phyloP scores from a whole-genome alignment of 1,284 basidiomycete genomes.

The Ustilago vetiveriae region DNA sequence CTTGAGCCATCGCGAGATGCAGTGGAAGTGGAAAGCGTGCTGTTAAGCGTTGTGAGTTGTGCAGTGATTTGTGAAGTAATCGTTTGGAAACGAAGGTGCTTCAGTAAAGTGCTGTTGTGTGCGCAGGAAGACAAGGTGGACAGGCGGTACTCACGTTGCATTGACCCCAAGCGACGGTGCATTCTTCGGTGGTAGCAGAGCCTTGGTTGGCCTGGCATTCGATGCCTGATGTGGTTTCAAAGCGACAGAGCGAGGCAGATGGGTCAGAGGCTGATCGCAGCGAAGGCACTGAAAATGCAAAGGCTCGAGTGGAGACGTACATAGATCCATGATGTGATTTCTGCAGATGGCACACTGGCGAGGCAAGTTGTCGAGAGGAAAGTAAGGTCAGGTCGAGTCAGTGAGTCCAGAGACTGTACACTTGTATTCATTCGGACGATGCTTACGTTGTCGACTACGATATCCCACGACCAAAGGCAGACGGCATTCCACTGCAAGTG shows the following conservation, averaged over 20 bases:
- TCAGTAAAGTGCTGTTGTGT: too few species aligned
- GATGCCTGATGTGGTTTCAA: slow-evolving; percentile 76
- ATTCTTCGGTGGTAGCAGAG: slow-evolving; percentile 93
- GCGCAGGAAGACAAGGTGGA: too few species aligned
- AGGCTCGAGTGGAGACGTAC: slow-evolving; percentile 31
- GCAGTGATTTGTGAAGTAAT: too few species aligned
- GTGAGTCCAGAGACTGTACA: neutral
- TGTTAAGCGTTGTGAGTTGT: slow-evolving; percentile 69
- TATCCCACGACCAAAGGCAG: slow-evolving; percentile 67
- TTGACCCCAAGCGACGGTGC: slow-evolving; percentile 98
- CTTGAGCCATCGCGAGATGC: slow-evolving; percentile 99
- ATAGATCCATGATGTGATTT: slow-evolving; percentile 67
- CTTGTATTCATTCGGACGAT: neutral
- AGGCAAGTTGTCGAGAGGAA: neutral
- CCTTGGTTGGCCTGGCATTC: slow-evolving; percentile 99
- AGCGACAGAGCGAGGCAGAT: too few species aligned
- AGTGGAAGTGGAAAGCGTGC: slow-evolving; percentile 99
- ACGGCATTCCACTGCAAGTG: slow-evolving; percentile 64
- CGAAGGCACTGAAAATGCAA: too few species aligned
- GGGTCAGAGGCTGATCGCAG: too few species aligned
- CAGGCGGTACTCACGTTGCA: slow-evolving; percentile 93
- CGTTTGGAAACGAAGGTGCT: neutral
- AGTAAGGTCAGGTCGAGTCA: neutral
- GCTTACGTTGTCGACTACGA: slow-evolving; percentile 65
- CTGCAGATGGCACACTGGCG: slow-evolving; percentile 66